Conservation (phyloP, 495 filamentous ascomycete species). For the Aspergillus hancockii region DNA sequence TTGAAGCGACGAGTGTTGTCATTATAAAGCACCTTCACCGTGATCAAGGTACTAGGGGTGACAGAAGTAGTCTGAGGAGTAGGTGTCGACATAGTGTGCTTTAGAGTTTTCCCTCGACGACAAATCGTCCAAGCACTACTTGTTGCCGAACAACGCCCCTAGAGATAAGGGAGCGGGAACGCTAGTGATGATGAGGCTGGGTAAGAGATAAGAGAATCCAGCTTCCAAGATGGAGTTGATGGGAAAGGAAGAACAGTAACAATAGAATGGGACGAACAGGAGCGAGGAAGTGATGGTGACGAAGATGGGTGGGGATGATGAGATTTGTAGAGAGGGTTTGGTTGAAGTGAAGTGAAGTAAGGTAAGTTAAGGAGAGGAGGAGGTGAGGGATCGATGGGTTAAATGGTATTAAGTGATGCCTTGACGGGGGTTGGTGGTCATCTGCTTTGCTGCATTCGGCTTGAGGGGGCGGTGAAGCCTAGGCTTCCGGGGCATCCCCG, state of each 20-base stretch:
- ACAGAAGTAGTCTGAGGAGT: constrained; percentile 36
- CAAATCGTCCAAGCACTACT: neutral
- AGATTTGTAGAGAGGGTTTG: constrained; percentile 2
- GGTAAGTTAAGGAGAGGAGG: constrained; percentile 2
- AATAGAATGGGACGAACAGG: constrained; percentile 8
- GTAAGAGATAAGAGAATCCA: constrained; percentile 8
- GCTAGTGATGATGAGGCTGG: neutral
- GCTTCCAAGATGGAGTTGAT: neutral
- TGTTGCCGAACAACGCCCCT: neutral
- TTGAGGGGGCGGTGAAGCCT: constrained; percentile 15
- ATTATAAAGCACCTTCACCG: constrained; percentile 75
- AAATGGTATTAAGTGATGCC: constrained; percentile 19
- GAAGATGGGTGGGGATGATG: constrained; percentile 6
- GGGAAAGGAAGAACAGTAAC: neutral
- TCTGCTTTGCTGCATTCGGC: constrained; percentile 20
- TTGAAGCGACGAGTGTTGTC: constrained; percentile 85
- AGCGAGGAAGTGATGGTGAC: constrained; percentile 6
- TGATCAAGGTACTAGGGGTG: constrained; percentile 74
- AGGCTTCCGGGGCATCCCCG: constrained; percentile 6
- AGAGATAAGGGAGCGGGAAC: constrained; percentile 6
- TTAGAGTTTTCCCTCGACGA: constrained; percentile 3
- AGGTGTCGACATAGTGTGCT: constrained; percentile 38
- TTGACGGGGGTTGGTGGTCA: constrained; percentile 22
- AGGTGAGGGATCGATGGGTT: constrained; percentile 12
- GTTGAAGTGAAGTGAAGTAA: neutral